Evolutionary conservation across 1,139 yeast genomes (phyloP).

Genomic region (Saccharomyces hybrid): DNA sequence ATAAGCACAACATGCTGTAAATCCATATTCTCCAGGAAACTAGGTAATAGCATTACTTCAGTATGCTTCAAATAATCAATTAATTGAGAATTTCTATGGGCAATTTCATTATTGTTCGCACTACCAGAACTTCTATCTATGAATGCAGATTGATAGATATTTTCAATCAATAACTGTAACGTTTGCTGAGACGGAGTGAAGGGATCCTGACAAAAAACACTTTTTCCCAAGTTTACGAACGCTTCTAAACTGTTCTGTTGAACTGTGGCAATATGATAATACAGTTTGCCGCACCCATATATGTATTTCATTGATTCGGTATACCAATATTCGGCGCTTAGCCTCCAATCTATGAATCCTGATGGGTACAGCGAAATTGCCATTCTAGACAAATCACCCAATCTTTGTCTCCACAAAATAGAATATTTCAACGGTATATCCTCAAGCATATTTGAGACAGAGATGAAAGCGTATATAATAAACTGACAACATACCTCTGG

Average conservation of each 20-base stretch:
- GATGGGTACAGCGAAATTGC: constrained; percentile 74
- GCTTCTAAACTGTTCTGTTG: constrained; percentile 76
- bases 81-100: constrained; percentile 24
- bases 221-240: constrained; percentile 66
- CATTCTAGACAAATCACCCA: constrained; percentile 75
- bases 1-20: constrained; percentile 46
- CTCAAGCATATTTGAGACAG: constrained; percentile 42
- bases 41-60: constrained; percentile 33
- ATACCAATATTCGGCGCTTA: constrained; percentile 74
- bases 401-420: constrained; percentile 74
- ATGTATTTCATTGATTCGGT: constrained; percentile 58
- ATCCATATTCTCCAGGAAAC: constrained; percentile 40
- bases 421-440: constrained; percentile 38
- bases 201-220: constrained; percentile 70
- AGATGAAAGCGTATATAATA: constrained; percentile 35
- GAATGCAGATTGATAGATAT: constrained; percentile 62
- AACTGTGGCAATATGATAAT: constrained; percentile 76
- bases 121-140: constrained; percentile 32
- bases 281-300: constrained; percentile 72
- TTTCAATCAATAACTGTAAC: constrained; percentile 65
- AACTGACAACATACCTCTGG: constrained; percentile 39
- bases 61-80: constrained; percentile 32
- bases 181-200: constrained; percentile 77
- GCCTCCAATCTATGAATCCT: constrained; percentile 72
- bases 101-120: constrained; percentile 7